Base-by-base conservation (phyloP, 331 rosid species). In the Pyrus hybrid region DNA sequence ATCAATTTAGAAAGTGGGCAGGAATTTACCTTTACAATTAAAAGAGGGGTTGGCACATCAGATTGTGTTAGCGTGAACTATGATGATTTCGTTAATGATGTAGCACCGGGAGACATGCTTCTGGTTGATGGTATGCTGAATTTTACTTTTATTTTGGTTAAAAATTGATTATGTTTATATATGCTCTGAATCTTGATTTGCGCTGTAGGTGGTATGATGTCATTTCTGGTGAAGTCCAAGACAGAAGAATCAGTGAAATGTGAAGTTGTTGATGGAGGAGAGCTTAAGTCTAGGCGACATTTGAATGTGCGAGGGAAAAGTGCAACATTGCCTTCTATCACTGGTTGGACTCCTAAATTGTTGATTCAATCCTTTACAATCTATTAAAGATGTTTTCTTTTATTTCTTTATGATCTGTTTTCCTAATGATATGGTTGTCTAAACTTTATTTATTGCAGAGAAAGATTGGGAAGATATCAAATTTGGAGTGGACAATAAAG, bases 381-480 rank as follows among this genome's bases (percentile, higher is more conserved):
- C 56, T 33, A 22, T 20, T 18, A 13, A 49, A 58, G 63, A 41
- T 66, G 65, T 20, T 76, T 72, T 72, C 65, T 29, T 77, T 37
- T 62, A 30, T 33, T 43, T 49, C 18, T 53, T 67, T 23, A 63
- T 43, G 35, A 11, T 73, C 18, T 23, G 23, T 43, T 62, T 66
- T 21, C 64, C 45, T 68, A 80, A 66, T 43, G 57, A 65, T 70
- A 35, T 76, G 37, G 82, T 23, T 63, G n/a, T 85, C 73, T 51
- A 3, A 75, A 47, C 67, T 79, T 79, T 60, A 68, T 81, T 80
- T 90, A 11, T 30, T 90, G 81, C 97, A 90, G 99, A 94, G 76
- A 94, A 94, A 93, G 97, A 94, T 77, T 94, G 97, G 99, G 99
- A 94, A 73, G 99, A 94, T 80, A 94, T 94, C 68, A 90, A 94